These are phyloP conservation scores for Penicillium ochrochloron DNA, from an alignment of 495 filamentous ascomycete genomes.

Conservation along the genomic window DNA sequence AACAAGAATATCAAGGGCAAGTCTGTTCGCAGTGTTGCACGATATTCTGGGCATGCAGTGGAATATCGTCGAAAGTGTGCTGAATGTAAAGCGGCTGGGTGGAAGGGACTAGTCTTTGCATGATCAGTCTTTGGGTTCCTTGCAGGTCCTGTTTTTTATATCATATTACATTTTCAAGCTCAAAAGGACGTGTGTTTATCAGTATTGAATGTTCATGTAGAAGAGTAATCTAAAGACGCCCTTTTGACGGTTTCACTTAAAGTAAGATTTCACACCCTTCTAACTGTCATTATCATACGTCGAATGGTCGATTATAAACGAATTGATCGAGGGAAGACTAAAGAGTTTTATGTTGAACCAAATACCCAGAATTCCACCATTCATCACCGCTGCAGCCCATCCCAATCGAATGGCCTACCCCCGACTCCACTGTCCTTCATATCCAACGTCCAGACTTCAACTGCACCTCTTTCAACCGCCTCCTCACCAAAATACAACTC, in stretches of 20 bases:
- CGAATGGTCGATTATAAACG: too few relatives aligned
- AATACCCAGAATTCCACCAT: too few relatives aligned
- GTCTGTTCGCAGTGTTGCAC: slow-evolving; percentile 34
- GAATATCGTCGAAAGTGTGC: slow-evolving; percentile 31
- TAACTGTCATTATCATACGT: too few relatives aligned
- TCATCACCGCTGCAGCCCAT: not conserved
- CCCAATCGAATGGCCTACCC: slow-evolving; percentile 3
- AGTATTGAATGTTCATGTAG: too few relatives aligned
- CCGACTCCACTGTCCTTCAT: not conserved
- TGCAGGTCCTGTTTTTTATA: too few relatives aligned
- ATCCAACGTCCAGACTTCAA: not conserved
- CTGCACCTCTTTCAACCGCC: not conserved
- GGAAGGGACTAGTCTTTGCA: not conserved
- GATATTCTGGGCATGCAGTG: slow-evolving; percentile 31
- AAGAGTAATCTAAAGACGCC: too few relatives aligned
- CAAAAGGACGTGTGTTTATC: too few relatives aligned
- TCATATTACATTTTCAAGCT: too few relatives aligned
- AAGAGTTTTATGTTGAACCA: too few relatives aligned
- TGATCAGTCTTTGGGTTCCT: not conserved
- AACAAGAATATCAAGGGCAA: slow-evolving; percentile 40
- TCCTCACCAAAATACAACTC: not conserved
- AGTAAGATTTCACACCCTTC: too few relatives aligned
- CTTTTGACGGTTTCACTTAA: too few relatives aligned
- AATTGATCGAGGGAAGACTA: not conserved
- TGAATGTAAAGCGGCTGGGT: slow-evolving; percentile 20